Base-by-base conservation (phyloP, 1,284 basidiomycete genomes). In the Meira miltonrushii region DNA sequence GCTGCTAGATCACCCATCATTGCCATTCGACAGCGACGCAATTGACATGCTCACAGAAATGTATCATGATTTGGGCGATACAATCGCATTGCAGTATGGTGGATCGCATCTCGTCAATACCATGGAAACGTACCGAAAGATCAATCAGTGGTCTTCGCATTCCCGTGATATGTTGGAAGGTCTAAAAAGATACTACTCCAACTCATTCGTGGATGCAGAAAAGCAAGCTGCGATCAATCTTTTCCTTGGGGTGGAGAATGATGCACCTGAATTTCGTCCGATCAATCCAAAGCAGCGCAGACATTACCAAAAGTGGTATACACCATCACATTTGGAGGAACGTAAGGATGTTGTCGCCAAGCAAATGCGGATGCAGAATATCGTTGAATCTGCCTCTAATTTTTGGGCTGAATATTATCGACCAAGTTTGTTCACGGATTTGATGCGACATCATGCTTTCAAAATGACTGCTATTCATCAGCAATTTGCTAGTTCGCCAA, bases 1-100 rank as follows among this genome's bases (percentile, higher is more conserved):
- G 1, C 54, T 78, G 23, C 55, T 78, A 12, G 2, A 84, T 93
- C 17, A 87, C 91, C 23, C 94, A 0, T 86, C 89, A 67, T 81
- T 98, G 23, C 85, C 87, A 0, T 96, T 96, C 75, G 92, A 96
- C 69, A 93, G 89, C 10, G 94, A 96, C 77, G 92, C 92, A 0
- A 89, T 95, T 51, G 92, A 95, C 78, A 93, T 98, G 85, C 79
- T 99, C 67, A 98, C 93, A 0, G 92, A 97, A 79, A 97, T 99
- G 93, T 98, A 96, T 79, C 92, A 97, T 77, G 74, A 77, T 48
- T 62, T 77, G 1, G 75, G 75, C 13, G 75, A 78, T 46, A 93
- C 92, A 1, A 87, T 98, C 59, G 94, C 95, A 0, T 82, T 97
- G 70, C 95, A 99, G 77, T 74, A 77, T 50, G 71, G 73, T 39